Evolutionary conservation across 192 early-diverging fungal genomes (phyloP), one percentile per base, ranked within the genome.

Genomic region (Phlyctochytrium planicorne): DNA sequence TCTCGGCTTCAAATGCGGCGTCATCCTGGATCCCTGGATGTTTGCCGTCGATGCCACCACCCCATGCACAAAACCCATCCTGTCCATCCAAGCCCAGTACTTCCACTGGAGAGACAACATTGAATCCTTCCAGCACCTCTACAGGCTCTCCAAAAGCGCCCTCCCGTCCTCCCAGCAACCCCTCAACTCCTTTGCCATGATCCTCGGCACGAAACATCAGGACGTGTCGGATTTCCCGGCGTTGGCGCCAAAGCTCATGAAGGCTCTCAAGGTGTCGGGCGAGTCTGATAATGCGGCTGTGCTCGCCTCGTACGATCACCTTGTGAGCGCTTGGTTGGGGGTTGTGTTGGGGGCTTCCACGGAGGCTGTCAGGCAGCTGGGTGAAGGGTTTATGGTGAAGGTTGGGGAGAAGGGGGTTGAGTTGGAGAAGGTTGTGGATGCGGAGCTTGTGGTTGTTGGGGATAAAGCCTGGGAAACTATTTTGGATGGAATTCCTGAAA

Each of bases 11-110:
- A 37, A 20, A 40, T 61, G 50, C 31, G 69, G 69, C 2, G 62
- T 71, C n/a, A 25, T 56, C 16, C 35, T 71, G 17, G 69, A 71
- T 34, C 69, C 69, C 3, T 71, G 69, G 69, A 71, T 71, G 69
- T 71, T 52, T 36, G 62, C 69, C 3, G 17, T 71, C 23, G 34
- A 20, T 23, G 24, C 62, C 37, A 2, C 14, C 2, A 20, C 2
- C 53, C 52, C 12, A 12, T 65, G 27, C 17, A 30, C 30, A 36
- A 23, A 6, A 6, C 69, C 69, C 1, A 16, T 71, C 16, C 30
- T 71, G 6, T 57, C 62, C 3, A 65, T 71, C 35, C 62, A 71
- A 59, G 52, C 53, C 30, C 59, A 65, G 53, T 24, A 4, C n/a
- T 71, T 71, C 53, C 69, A 71, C 40, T 71, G 69, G 69, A 29